Base-by-base conservation (phyloP, 768 basidiomycete genomes). In the Auriscalpium vulgare region DNA sequence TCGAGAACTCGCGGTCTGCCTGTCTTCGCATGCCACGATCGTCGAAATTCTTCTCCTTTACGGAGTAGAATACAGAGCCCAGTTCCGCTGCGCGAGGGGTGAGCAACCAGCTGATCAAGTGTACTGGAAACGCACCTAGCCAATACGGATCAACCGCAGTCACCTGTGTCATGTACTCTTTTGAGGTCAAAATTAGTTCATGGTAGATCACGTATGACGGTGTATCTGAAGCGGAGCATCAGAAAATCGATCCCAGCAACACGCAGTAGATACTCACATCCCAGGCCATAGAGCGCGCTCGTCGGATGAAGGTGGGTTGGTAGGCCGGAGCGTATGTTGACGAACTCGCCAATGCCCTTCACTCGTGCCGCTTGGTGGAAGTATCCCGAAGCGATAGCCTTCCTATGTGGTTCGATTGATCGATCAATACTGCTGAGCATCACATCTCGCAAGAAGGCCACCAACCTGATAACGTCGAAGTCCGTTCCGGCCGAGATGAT, bases 111-210 rank as follows among this genome's bases (percentile, higher is more conserved):
- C 45, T 58, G 62, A 49, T 43, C 58, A 3, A 48, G 11, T 34
- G 47, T 29, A 11, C n/a, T 45, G 47, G 29, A 34, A 10, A 40
- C 3, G 67, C 71, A 91, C 93, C 94, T 37, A 98, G 80, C 97
- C 97, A 99, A 71, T 94, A 94, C 3, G 97, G 86, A 67, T 98
- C 94, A 59, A 98, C 89, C 0, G 95, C 85, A 2, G 97, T 97
- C n/a, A 99, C 97, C 69, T 94, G 93, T 16, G 95, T 95, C 95
- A 97, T 97, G 73, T 99, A 99, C 71, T 91, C 87, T 66, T 95
- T 95, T 36, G 94, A 95, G 10, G 94, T 95, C 63, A 95, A 74
- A 59, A 97, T 95, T 54, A 95, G 78, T 66, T 97, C 95, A 67
- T 99, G 97, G 68, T 98, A 99, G 37, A 99, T 83, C 49, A 97